Percentiles rank a stretch among this genome's conserved stretches.
Conservation (phyloP, 2,329 filamentous ascomycete species). For the Phymatotrichopsis omnivora region DNA sequence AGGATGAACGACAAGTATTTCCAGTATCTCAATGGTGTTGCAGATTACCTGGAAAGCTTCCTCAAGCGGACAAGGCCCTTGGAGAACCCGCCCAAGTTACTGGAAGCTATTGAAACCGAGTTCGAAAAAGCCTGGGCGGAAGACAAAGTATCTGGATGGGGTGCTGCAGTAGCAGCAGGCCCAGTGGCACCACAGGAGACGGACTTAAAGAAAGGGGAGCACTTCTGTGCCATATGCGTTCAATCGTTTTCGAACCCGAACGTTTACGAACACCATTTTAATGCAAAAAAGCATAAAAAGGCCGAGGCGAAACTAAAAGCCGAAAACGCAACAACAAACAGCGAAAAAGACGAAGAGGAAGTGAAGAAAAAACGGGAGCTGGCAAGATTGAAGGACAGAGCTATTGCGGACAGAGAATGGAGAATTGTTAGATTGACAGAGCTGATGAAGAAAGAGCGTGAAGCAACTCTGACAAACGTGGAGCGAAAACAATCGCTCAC, state of each 20-base stretch:
- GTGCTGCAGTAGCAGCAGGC: slow-evolving; percentile 11
- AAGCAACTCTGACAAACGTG: slow-evolving; percentile 86
- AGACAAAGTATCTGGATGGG: slow-evolving; percentile 55
- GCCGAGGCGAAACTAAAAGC: slow-evolving; percentile 46
- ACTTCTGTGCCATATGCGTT: slow-evolving; percentile 86
- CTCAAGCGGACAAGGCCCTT: slow-evolving; percentile 75
- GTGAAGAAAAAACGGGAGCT: slow-evolving; percentile 35
- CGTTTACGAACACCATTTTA: slow-evolving; percentile 81
- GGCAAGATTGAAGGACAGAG: slow-evolving; percentile 67
- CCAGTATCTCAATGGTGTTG: slow-evolving; percentile 69
- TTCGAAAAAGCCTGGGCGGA: slow-evolving; percentile 76
- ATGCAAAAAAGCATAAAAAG: slow-evolving; percentile 85
- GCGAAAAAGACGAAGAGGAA: slow-evolving; percentile 31
- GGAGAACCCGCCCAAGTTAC: slow-evolving; percentile 71
- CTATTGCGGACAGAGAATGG: slow-evolving; percentile 80
- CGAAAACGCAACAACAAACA: slow-evolving; percentile 27
- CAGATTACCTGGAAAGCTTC: slow-evolving; percentile 77
- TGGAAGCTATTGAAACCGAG: slow-evolving; percentile 66
- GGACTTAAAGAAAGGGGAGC: slow-evolving; percentile 43
- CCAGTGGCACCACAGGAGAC: slow-evolving; percentile 13
- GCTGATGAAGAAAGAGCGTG: slow-evolving; percentile 75
- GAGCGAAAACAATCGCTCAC: slow-evolving; percentile 98
- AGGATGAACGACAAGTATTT: slow-evolving; percentile 93
- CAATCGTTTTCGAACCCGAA: slow-evolving; percentile 95
- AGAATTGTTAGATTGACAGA: slow-evolving; percentile 68